Evolutionary conservation across 176 grass and related monocot species (phyloP).

Genomic region (Pharus latifolius): DNA sequence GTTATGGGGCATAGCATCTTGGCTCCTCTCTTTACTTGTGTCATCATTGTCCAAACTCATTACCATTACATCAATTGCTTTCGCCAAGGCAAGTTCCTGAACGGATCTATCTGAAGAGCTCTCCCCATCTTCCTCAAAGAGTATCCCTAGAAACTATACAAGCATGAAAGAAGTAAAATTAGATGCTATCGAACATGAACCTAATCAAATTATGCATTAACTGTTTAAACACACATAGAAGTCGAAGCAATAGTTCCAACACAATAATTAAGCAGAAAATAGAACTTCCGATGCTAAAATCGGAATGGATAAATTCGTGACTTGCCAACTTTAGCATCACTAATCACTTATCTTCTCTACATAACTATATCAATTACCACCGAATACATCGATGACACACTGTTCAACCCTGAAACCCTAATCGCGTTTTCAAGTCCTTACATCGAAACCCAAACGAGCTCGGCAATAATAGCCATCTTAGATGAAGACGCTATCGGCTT

Average conservation of each 20-base stretch:
- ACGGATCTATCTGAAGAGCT: constrained; percentile 39
- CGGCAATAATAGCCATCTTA: background rate
- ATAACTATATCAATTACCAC: too few species aligned
- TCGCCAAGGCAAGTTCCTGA: constrained; percentile 56
- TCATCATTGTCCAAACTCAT: constrained; percentile 45
- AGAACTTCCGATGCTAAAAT: too few species aligned
- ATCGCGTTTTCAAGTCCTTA: background rate
- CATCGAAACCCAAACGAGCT: background rate
- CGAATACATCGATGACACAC: too few species aligned
- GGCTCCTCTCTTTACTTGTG: background rate
- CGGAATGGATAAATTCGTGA: too few species aligned
- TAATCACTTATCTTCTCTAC: too few species aligned
- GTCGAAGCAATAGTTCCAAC: background rate
- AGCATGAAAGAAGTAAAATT: background rate
- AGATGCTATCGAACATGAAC: background rate
- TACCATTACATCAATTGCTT: constrained; percentile 70
- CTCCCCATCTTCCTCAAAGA: constrained; percentile 57
- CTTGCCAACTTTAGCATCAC: too few species aligned
- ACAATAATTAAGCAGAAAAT: too few species aligned
- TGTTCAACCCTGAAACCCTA: background rate
- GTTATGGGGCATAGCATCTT: background rate
- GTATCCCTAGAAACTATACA: constrained; percentile 67
- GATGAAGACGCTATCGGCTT: background rate
- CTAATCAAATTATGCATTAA: background rate
- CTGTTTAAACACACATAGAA: background rate